Evolutionary conservation across 495 filamentous ascomycete species (phyloP).

Genomic region (Terfezia boudieri): DNA sequence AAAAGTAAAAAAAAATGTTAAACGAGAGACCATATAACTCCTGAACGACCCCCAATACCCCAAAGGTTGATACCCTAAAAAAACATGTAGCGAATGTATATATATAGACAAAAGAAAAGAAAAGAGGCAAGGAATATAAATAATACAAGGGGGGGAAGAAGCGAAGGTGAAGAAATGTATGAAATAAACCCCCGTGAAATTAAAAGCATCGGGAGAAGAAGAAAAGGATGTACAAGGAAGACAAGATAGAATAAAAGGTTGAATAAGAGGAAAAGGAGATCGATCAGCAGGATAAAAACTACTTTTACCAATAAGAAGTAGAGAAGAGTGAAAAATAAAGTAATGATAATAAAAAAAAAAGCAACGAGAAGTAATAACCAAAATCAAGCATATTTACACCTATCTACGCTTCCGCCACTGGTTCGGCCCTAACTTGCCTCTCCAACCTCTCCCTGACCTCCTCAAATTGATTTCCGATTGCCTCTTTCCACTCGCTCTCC

Average conservation of each 20-base stretch:
- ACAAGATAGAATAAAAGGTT: background rate
- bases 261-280: conserved; percentile 5
- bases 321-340: conserved; percentile 4
- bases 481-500: conserved; percentile 67
- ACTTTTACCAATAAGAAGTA: background rate
- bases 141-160: background rate
- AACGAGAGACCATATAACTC: background rate
- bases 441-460: conserved; percentile 23
- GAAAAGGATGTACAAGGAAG: conserved; percentile 1
- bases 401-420: background rate
- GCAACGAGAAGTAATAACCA: background rate
- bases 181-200: conserved; percentile 2
- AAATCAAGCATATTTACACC: background rate
- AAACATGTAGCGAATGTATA: background rate
- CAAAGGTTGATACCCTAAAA: too few relatives aligned
- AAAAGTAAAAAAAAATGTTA: background rate
- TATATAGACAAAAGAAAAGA: background rate
- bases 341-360: conserved; percentile 8
- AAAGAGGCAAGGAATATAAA: background rate
- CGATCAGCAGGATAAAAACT: background rate
- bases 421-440: conserved; percentile 18
- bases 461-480: conserved; percentile 36
- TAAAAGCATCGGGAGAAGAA: conserved; percentile 3
- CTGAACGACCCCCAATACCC: too few relatives aligned
- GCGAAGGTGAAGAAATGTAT: conserved; percentile 1